A percentile compares a stretch with the other conserved stretches of the same genome.
Conservation (phyloP, 2,329 filamentous ascomycete species). For the Blastomyces parvus region DNA sequence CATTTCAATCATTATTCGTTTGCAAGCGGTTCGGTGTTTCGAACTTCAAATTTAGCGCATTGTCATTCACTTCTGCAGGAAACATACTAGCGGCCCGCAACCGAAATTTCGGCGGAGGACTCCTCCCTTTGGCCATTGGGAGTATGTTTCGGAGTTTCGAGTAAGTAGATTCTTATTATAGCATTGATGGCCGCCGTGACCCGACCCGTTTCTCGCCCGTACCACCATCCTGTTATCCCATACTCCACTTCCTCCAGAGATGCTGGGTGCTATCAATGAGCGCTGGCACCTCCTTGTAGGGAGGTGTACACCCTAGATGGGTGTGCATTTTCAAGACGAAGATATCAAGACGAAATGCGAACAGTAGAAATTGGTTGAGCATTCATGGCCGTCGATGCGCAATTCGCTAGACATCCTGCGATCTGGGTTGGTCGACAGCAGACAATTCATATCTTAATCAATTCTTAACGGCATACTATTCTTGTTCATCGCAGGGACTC, state of each 20-base stretch:
- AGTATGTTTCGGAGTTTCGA: background rate
- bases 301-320: too few relatives aligned
- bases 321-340: background rate
- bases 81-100: background rate
- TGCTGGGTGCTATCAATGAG: too few relatives aligned
- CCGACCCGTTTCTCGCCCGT: too few relatives aligned
- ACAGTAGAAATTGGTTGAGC: too few relatives aligned
- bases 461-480: background rate
- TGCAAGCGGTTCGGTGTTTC: background rate
- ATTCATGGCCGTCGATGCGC: too few relatives aligned
- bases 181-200: background rate
- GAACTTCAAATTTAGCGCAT: background rate
- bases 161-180: too few relatives aligned
- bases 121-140: background rate
- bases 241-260: too few relatives aligned
- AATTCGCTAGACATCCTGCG: background rate
- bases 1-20: too few relatives aligned
- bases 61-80: background rate
- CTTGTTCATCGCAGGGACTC: background rate
- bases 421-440: background rate
- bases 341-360: background rate
- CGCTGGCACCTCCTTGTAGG: too few relatives aligned
- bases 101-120: background rate
- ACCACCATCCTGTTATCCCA: too few relatives aligned
- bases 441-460: background rate